Evolutionary conservation across 208 protist species (phyloP).

Genomic region (Angomonas deanei): DNA sequence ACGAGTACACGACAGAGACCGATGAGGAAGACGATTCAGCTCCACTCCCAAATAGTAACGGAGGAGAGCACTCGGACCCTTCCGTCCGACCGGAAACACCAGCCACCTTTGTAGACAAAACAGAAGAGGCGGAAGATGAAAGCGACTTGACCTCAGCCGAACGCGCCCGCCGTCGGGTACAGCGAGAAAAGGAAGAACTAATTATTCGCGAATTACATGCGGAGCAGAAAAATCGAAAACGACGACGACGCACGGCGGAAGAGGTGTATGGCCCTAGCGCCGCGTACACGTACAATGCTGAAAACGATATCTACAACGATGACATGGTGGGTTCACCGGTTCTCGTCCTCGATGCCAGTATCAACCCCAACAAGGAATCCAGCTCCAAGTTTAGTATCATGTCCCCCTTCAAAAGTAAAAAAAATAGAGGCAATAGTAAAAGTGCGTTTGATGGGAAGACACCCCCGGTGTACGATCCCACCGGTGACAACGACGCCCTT

Average conservation of each 20-base stretch:
- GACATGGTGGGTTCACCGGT: conserved; percentile 1
- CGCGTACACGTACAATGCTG: conserved; percentile 23
- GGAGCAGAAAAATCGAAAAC: conserved; percentile 7
- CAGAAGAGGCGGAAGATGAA: conserved; percentile 2
- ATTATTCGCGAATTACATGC: conserved; percentile 24
- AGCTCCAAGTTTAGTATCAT: conserved; percentile 13
- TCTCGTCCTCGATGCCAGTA: neutral
- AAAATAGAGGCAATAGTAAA: neutral
- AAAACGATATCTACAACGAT: conserved; percentile 2
- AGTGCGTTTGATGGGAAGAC: neutral
- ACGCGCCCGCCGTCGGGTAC: conserved; percentile 8
- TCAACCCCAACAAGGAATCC: neutral
- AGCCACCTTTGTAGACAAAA: neutral
- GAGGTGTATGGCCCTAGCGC: conserved; percentile 24
- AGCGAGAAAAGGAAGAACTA: conserved; percentile 11
- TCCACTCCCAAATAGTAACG: too few species aligned
- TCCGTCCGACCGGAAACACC: neutral
- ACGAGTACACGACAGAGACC: conserved; percentile 1
- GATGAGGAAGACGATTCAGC: neutral
- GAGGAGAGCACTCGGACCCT: neutral
- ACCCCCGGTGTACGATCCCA: neutral
- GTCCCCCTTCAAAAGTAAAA: conserved; percentile 1
- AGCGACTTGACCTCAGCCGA: conserved; percentile 4
- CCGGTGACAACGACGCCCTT: neutral
- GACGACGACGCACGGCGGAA: conserved; percentile 26